Evolutionary conservation across 768 basidiomycete species (phyloP).

Genomic region (Termitomyces sp.): DNA sequence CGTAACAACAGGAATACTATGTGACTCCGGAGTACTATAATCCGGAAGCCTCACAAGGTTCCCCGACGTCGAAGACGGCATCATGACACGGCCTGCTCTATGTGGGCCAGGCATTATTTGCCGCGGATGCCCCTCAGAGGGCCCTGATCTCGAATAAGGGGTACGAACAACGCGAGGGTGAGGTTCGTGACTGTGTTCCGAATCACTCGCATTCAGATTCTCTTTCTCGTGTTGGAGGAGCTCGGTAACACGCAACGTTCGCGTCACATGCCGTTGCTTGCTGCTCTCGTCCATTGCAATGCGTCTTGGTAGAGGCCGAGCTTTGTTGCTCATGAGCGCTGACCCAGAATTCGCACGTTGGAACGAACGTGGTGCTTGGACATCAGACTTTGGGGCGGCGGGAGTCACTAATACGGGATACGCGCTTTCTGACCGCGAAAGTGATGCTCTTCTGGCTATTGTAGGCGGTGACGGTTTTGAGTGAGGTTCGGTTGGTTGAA

Average conservation of each 20-base stretch:
- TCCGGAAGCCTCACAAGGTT: conserved; percentile 6
- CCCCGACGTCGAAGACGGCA: conserved; percentile 24
- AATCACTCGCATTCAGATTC: conserved; percentile 33
- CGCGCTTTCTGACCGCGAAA: conserved; percentile 66
- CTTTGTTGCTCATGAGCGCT: conserved; percentile 29
- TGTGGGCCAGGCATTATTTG: conserved; percentile 39
- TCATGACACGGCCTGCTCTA: conserved; percentile 46
- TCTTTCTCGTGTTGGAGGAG: conserved; percentile 43
- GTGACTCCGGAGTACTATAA: conserved; percentile 13
- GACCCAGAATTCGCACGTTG: conserved; percentile 66
- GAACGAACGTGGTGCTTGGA: conserved; percentile 46
- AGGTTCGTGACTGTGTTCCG: conserved; percentile 27
- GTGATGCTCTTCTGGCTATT: conserved; percentile 38
- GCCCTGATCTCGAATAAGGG: conserved; percentile 22
- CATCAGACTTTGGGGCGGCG: conserved; percentile 19
- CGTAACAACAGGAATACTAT: conserved; percentile 32
- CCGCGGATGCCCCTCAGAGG: conserved; percentile 24
- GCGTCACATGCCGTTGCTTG: conserved; percentile 12
- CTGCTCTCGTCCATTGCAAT: conserved; percentile 34
- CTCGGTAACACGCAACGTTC: conserved; percentile 16
- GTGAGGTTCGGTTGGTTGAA: conserved; percentile 34
- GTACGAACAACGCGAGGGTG: conserved; percentile 15
- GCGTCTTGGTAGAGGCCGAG: conserved; percentile 32
- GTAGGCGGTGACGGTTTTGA: conserved; percentile 32
- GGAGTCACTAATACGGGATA: conserved; percentile 37